These are phyloP conservation scores for Exophiala viscosa DNA, from an alignment of 2,329 filamentous ascomycete genomes.

Conservation along the genomic window DNA sequence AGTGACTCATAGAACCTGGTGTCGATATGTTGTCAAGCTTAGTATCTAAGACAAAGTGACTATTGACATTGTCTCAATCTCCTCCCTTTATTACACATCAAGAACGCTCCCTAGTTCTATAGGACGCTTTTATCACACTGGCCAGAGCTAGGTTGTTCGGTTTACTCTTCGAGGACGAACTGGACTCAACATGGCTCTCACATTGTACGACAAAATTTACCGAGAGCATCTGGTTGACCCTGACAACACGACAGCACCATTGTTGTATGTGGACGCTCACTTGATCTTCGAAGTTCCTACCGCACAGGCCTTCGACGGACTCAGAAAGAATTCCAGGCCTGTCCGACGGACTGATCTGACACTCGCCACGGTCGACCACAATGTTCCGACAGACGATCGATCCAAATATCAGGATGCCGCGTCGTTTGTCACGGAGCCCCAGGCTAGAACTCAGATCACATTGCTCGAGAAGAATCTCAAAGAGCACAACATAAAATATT, in stretches of 20 bases:
- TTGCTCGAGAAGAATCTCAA: slow-evolving; percentile 96
- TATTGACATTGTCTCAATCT: too few relatives aligned
- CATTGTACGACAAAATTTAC: slow-evolving; percentile 12
- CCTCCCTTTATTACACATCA: too few relatives aligned
- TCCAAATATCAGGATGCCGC: slow-evolving; percentile 91
- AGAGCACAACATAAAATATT: slow-evolving; percentile 93
- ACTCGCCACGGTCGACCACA: slow-evolving; percentile 94
- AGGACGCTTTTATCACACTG: too few relatives aligned
- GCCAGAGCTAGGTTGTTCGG: too few relatives aligned
- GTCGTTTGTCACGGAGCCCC: slow-evolving; percentile 88
- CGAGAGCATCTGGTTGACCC: slow-evolving; percentile 11
- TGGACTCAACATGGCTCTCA: slow-evolving; percentile 6
- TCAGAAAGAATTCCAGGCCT: slow-evolving; percentile 79
- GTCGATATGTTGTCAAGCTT: too few relatives aligned
- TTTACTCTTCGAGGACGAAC: not conserved
- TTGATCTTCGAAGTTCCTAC: slow-evolving; percentile 97
- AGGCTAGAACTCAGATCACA: slow-evolving; percentile 86
- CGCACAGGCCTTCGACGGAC: slow-evolving; percentile 96
- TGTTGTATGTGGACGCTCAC: slow-evolving; percentile 66
- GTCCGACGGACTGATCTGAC: slow-evolving; percentile 95
- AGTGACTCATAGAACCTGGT: too few relatives aligned
- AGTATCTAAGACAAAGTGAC: too few relatives aligned
- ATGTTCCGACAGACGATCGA: slow-evolving; percentile 83
- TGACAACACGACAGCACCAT: slow-evolving; percentile 6
- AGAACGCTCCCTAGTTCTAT: too few relatives aligned